Base-by-base conservation (phyloP, 768 basidiomycete genomes). In the Harrya chromipes region DNA sequence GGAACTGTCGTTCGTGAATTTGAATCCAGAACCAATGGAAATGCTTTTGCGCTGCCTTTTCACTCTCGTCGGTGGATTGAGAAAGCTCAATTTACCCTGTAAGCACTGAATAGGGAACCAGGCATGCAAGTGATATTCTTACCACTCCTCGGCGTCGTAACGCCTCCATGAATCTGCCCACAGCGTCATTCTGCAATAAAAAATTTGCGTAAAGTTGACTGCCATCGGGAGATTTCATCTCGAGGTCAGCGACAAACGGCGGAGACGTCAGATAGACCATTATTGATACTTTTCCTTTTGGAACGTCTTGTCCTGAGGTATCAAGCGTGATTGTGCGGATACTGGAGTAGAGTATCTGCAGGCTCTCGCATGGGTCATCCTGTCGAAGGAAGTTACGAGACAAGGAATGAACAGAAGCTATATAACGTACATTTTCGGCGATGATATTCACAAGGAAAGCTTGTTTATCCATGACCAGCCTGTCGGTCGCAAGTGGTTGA, bases 301-400 rank as follows among this genome's bases (percentile, higher is more conserved):
- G 48, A 21, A 40, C 49, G 29, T 47, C 21, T 51, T 58, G 47
- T 17, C 62, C 58, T 16, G 65, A 63, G 36, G 59, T 47, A 55
- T 61, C 44, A 23, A 69, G 29, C 37, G 59, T 60, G 42, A 66
- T 58, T 21, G 57, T 57, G 50, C 54, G 47, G 49, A 63, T n/a
- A 61, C 61, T 40, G 67, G 54, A 21, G 59, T 77, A 83, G 4
- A 68, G 65, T 3, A 80, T 64, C 44, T 74, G 70, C 19, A 84
- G 64, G 4, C 79, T 80, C 35, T 84, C 83, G 38, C 77, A 72
- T 38, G 67, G 60, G 49, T 77, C 79, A 16, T 72, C 76, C 82
- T 76, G 44, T 46, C 10, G 20, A 49, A 52, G 19, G 55, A 39
- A 14, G 40, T n/a, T n/a, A 16, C 45, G 33, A 60, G 34, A 43